Evolutionary conservation across 2,329 filamentous ascomycete genomes (phyloP).

Genomic region (Colletotrichum sojae): DNA sequence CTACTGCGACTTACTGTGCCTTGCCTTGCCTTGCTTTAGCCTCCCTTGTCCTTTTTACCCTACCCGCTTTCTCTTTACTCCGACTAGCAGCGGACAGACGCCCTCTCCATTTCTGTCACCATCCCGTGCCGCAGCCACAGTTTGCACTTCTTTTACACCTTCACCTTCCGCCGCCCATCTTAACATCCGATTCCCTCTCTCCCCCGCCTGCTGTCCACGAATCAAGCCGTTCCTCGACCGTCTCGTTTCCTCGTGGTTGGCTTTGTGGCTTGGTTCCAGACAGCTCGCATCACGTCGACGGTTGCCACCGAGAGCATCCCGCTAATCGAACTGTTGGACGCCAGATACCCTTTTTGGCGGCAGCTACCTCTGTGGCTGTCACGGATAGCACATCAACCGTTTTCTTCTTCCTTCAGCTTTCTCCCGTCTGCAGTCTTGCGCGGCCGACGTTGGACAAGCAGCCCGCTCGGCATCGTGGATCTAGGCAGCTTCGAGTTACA

Average conservation of each 20-base stretch:
- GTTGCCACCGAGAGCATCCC: background rate
- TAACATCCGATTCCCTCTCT: slow-evolving; percentile 7
- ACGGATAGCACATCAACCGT: slow-evolving; percentile 17
- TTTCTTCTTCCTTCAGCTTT: background rate
- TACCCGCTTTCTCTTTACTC: slow-evolving; percentile 42
- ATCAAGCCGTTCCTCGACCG: slow-evolving; percentile 3
- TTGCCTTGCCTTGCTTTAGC: slow-evolving; percentile 44
- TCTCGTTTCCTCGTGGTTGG: slow-evolving; percentile 8
- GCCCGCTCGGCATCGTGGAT: slow-evolving; percentile 23
- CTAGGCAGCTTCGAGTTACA: slow-evolving; percentile 30
- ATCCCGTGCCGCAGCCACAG: slow-evolving; percentile 32
- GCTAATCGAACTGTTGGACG: slow-evolving; percentile 34
- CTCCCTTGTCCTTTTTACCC: slow-evolving; percentile 44
- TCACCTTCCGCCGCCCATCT: slow-evolving; percentile 17
- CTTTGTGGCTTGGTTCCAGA: slow-evolving; percentile 4
- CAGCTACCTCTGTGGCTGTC: slow-evolving; percentile 3
- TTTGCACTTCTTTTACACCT: slow-evolving; percentile 27
- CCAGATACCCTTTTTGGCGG: slow-evolving; percentile 25
- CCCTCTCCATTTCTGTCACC: slow-evolving; percentile 32
- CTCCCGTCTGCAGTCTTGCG: slow-evolving; percentile 23
- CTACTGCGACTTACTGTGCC: slow-evolving; percentile 45
- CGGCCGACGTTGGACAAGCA: slow-evolving; percentile 23
- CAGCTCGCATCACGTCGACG: slow-evolving; percentile 10
- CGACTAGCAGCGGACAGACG: slow-evolving; percentile 11
- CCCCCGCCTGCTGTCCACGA: slow-evolving; percentile 8